Evolutionary conservation across 106 monocot species (phyloP).

Genomic region (Iris macrosiphon): DNA sequence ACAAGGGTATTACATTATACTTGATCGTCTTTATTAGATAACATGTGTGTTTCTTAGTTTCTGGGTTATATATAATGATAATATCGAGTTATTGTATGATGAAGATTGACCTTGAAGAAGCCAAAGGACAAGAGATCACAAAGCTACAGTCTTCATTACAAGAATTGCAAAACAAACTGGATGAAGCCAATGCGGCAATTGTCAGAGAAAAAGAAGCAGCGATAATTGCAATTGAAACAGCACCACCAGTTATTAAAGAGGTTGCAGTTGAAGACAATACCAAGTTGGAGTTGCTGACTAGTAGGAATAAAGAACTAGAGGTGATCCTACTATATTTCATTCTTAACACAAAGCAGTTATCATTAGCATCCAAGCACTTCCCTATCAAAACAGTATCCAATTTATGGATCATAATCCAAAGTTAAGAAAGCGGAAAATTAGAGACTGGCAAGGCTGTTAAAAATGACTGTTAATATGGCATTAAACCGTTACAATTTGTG

Average conservation of each 20-base stretch:
- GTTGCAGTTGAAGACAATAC: conserved; percentile 77
- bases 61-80: too few relatives aligned
- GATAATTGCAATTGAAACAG: conserved; percentile 71
- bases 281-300: conserved; percentile 54
- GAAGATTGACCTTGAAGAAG: conserved; percentile 87
- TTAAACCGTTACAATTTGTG: too few relatives aligned
- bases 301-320: conserved; percentile 68
- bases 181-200: conserved; percentile 62
- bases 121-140: conserved; percentile 75
- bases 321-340: too few relatives aligned
- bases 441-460: too few relatives aligned
- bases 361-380: too few relatives aligned
- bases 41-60: too few relatives aligned
- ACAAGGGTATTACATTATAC: conserved; percentile 50
- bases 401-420: too few relatives aligned
- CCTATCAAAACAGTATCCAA: too few relatives aligned
- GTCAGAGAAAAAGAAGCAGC: conserved; percentile 72
- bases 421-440: too few relatives aligned
- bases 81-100: not conserved
- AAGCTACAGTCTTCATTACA: conserved; percentile 59
- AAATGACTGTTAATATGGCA: too few relatives aligned
- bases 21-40: too few relatives aligned
- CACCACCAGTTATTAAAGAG: conserved; percentile 84
- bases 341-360: too few relatives aligned
- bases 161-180: conserved; percentile 61